A percentile compares a stretch with the other conserved stretches of the same genome.
These are phyloP conservation scores for Sarcodon aspratus DNA, from an alignment of 768 basidiomycete species.

Conservation along the genomic window DNA sequence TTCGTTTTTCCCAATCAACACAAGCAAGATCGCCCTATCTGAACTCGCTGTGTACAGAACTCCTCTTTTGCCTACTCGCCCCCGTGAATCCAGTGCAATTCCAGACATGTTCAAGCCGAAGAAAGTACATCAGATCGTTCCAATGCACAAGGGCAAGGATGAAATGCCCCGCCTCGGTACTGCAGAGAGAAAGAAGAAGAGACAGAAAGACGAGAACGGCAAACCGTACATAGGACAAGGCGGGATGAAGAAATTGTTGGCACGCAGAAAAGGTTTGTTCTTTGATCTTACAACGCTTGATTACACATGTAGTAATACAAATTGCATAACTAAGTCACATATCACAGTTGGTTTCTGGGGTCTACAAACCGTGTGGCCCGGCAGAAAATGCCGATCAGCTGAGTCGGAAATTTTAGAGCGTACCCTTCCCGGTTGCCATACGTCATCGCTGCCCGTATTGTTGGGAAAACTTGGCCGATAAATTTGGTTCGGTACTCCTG, in stretches of 20 bases:
- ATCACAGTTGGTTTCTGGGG: too few relatives aligned
- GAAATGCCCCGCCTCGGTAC: slow-evolving; percentile 36
- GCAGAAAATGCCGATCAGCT: too few relatives aligned
- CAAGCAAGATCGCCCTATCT: slow-evolving; percentile 57
- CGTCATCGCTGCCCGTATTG: too few relatives aligned
- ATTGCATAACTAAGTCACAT: too few relatives aligned
- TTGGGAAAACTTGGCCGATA: too few relatives aligned
- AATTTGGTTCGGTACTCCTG: too few relatives aligned
- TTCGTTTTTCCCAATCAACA: slow-evolving; percentile 24
- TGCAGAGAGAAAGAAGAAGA: slow-evolving; percentile 17
- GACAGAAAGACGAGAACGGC: slow-evolving; percentile 25
- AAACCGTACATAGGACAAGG: slow-evolving; percentile 76
- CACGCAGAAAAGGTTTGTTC: slow-evolving; percentile 41
- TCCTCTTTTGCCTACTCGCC: slow-evolving; percentile 58
- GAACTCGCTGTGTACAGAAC: slow-evolving; percentile 74
- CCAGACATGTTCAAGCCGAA: slow-evolving; percentile 57
- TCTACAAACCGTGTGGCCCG: too few relatives aligned
- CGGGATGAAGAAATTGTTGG: slow-evolving; percentile 68
- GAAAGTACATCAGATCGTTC: slow-evolving; percentile 27
- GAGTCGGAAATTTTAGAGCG: too few relatives aligned
- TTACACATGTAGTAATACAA: too few relatives aligned
- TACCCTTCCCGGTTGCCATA: too few relatives aligned
- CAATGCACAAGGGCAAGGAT: slow-evolving; percentile 52
- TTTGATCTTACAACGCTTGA: too few relatives aligned
- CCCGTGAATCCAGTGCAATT: slow-evolving; percentile 29